Evolutionary conservation across 1,284 basidiomycete species (phyloP).

Genomic region (Irpex rosettiformis): DNA sequence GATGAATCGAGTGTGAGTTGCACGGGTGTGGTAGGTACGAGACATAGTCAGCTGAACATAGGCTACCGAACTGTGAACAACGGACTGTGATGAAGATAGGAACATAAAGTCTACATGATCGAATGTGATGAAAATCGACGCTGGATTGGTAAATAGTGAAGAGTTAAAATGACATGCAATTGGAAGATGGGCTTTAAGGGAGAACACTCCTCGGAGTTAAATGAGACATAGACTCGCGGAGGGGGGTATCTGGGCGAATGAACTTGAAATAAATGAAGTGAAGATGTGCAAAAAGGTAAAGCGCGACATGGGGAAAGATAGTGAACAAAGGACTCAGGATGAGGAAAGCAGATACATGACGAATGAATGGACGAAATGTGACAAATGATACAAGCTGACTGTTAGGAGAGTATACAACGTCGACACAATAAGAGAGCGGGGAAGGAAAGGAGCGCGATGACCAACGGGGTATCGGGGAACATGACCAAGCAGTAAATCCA

Average conservation of each 20-base stretch:
- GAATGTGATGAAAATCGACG: background rate
- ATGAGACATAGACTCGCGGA: background rate
- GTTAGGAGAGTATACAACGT: background rate
- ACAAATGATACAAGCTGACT: background rate
- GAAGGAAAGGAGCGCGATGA: background rate
- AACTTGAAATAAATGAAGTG: background rate
- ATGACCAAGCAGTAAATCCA: background rate
- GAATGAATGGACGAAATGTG: background rate
- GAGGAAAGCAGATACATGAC: slow-evolving; percentile 2
- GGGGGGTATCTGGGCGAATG: too few relatives aligned
- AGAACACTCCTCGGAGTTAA: background rate
- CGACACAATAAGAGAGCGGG: background rate
- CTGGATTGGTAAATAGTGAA: background rate
- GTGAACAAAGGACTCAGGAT: background rate
- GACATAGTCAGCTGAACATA: background rate
- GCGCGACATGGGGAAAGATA: background rate
- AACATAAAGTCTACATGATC: background rate
- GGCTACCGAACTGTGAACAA: background rate
- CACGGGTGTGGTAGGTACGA: background rate
- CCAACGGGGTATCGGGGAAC: background rate
- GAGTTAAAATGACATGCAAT: background rate
- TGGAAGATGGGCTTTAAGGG: background rate
- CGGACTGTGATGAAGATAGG: background rate
- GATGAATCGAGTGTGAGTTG: too few relatives aligned
- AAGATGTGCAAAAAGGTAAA: background rate